Percentiles rank a stretch among this genome's conserved stretches.
phyloP scores from a whole-genome alignment of 1,139 yeast genomes.

The Kodamaea sp. region DNA sequence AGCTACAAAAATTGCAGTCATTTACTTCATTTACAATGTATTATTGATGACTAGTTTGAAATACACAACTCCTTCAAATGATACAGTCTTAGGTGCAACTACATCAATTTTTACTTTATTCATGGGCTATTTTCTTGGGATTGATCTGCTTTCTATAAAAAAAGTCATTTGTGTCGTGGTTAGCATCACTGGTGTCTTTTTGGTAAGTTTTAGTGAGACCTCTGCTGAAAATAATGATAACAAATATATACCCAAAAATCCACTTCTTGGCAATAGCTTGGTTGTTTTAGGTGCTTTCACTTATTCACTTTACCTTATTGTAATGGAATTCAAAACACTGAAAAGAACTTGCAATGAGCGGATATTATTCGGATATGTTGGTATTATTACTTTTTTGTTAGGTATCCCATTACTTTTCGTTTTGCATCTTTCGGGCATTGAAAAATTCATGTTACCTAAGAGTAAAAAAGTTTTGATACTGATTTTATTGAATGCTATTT shows the following conservation, averaged over 20 bases:
- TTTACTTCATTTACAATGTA: constrained; percentile 43
- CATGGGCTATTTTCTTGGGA: constrained; percentile 36
- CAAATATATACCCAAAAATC: constrained; percentile 35
- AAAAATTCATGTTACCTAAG: constrained; percentile 39
- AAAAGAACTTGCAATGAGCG: constrained; percentile 47
- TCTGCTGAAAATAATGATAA: constrained; percentile 18
- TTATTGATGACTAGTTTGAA: constrained; percentile 39
- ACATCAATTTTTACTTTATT: constrained; percentile 50
- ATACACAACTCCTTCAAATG: constrained; percentile 53
- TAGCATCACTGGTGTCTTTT: constrained; percentile 46
- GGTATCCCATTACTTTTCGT: constrained; percentile 38
- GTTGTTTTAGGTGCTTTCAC: constrained; percentile 47
- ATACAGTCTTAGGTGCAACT: constrained; percentile 49
- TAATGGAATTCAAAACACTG: constrained; percentile 43
- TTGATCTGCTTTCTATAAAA: constrained; percentile 41
- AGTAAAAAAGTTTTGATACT: constrained; percentile 27
- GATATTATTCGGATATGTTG: constrained; percentile 46
- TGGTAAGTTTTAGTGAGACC: constrained; percentile 42
- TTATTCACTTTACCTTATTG: constrained; percentile 44
- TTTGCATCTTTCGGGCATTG: constrained; percentile 34
- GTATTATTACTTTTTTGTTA: constrained; percentile 35
- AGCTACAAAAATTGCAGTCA: constrained; percentile 37
- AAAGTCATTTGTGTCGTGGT: constrained; percentile 43
- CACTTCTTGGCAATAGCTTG: constrained; percentile 42
- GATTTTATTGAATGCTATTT: constrained; percentile 40